These are phyloP conservation scores for Xylaria palmicola DNA, from an alignment of 495 filamentous ascomycete genomes.

Conservation along the genomic window DNA sequence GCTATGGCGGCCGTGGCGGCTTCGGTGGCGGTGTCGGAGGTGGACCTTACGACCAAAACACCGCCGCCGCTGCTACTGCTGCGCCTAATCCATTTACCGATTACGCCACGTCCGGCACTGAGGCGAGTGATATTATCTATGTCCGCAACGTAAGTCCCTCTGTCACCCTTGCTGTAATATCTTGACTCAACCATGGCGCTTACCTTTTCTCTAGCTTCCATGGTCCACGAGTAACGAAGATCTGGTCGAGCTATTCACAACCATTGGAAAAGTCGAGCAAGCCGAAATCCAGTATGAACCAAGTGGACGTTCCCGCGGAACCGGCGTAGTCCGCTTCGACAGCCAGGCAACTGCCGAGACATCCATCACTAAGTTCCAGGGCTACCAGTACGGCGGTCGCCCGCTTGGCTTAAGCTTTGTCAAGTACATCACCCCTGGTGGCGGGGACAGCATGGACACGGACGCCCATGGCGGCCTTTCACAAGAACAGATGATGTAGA, in stretches of 20 bases:
- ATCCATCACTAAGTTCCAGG: conserved; percentile 93
- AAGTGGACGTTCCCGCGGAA: conserved; percentile 91
- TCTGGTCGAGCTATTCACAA: conserved; percentile 91
- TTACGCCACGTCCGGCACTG: conserved; percentile 82
- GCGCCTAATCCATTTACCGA: conserved; percentile 97
- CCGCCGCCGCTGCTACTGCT: conserved; percentile 18
- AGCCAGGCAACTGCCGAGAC: conserved; percentile 81
- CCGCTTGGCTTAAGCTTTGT: conserved; percentile 90
- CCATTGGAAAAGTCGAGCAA: conserved; percentile 95
- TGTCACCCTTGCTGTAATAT: background rate
- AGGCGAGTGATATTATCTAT: conserved; percentile 81
- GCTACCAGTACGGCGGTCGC: conserved; percentile 94
- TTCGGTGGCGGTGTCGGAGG: conserved; percentile 43
- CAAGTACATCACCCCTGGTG: conserved; percentile 72
- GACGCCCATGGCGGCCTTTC: conserved; percentile 75
- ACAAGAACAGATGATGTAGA: conserved; percentile 96
- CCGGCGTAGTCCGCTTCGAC: conserved; percentile 93
- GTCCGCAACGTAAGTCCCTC: conserved; percentile 85
- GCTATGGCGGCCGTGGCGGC: conserved; percentile 47
- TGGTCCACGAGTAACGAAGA: conserved; percentile 99
- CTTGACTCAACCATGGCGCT: conserved; percentile 11
- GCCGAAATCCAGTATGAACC: conserved; percentile 98
- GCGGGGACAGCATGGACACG: conserved; percentile 77
- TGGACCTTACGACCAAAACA: conserved; percentile 42
- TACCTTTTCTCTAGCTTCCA: conserved; percentile 64